Conservation (phyloP, 2,329 filamentous ascomycete species). For the Xylaria sp. region DNA sequence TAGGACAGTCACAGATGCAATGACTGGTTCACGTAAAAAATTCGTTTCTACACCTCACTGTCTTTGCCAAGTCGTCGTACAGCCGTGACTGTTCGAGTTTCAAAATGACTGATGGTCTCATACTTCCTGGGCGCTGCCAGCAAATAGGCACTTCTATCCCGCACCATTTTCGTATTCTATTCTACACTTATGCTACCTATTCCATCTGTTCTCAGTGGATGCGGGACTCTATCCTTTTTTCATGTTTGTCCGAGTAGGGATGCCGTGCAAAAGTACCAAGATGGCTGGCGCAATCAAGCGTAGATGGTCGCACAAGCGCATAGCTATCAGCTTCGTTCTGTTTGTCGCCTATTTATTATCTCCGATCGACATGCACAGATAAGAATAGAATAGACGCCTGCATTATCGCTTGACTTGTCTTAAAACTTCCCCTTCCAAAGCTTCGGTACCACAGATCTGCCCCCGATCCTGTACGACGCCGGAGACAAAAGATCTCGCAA, state of each 20-base stretch:
- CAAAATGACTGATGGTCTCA: neutral
- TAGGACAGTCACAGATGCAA: too few species aligned
- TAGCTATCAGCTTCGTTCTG: too few species aligned
- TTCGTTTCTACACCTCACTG: neutral
- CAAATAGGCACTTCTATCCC: neutral
- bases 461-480: neutral
- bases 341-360: too few species aligned
- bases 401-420: neutral
- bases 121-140: neutral
- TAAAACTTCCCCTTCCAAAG: neutral
- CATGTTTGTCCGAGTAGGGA: too few species aligned
- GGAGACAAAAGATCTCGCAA: neutral
- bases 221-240: too few species aligned
- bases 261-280: too few species aligned
- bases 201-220: neutral
- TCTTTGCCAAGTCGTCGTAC: neutral
- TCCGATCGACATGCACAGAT: too few species aligned
- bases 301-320: too few species aligned
- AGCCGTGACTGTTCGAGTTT: conserved; percentile 12
- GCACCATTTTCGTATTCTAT: too few species aligned
- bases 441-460: neutral
- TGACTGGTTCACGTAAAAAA: neutral
- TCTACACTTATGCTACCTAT: neutral
- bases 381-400: too few species aligned
- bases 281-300: too few species aligned